These are phyloP conservation scores for Rhizophora mangle DNA, from an alignment of 345 rosid species.

Conservation along the genomic window DNA sequence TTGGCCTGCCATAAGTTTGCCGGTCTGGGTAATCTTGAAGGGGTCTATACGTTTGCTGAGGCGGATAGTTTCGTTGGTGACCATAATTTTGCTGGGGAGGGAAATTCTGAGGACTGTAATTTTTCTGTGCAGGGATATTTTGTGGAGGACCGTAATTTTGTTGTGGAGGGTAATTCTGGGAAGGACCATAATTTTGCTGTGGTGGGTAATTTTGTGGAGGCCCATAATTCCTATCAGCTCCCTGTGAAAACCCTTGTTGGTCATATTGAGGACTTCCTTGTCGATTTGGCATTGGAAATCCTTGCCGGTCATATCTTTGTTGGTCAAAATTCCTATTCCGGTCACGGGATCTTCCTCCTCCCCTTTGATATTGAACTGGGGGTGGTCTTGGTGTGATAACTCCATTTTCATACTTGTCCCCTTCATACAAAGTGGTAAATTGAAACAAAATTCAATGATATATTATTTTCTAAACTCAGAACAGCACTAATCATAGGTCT, in stretches of 20 bases:
- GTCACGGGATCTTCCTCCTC: slow-evolving; percentile 45
- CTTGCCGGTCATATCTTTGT: slow-evolving; percentile 37
- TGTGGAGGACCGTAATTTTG: not conserved
- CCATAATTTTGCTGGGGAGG: slow-evolving; percentile 11
- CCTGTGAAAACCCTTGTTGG: slow-evolving; percentile 50
- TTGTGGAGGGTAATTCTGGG: not conserved
- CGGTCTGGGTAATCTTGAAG: not conserved
- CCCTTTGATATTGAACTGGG: slow-evolving; percentile 50
- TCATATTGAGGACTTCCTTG: slow-evolving; percentile 26
- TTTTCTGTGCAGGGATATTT: slow-evolving; percentile 1
- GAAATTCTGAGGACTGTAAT: slow-evolving; percentile 4
- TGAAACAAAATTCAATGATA: not conserved
- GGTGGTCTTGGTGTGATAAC: slow-evolving; percentile 77
- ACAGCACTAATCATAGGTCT: too few species aligned
- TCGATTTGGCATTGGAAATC: slow-evolving; percentile 15
- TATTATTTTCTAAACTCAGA: not conserved
- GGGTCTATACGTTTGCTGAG: slow-evolving; percentile 4
- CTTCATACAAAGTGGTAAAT: slow-evolving; percentile 26
- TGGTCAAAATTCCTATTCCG: slow-evolving; percentile 31
- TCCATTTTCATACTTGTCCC: slow-evolving; percentile 88
- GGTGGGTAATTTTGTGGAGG: slow-evolving; percentile 36
- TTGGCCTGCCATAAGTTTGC: slow-evolving; percentile 26
- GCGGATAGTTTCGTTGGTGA: slow-evolving; percentile 5
- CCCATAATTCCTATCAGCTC: slow-evolving; percentile 42
- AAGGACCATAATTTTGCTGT: not conserved